Evolutionary conservation across 2,329 filamentous ascomycete genomes (phyloP).

Genomic region (Colletotrichum sp.): DNA sequence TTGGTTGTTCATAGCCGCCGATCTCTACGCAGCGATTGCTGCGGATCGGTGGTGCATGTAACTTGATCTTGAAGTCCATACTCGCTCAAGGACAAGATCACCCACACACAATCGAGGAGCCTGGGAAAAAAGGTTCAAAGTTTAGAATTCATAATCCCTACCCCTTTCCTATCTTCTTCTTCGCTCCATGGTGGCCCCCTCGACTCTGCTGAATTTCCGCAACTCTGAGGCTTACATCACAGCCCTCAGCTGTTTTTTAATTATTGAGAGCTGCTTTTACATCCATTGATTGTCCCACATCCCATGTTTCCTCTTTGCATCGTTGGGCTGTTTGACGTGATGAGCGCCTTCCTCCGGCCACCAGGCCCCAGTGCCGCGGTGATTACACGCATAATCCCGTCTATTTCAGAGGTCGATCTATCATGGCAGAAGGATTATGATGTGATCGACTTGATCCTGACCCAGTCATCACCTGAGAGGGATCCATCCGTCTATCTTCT

Average conservation of each 20-base stretch:
- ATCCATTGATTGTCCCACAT: neutral
- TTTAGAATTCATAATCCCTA: neutral
- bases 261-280: accelerated
- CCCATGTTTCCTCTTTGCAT: neutral
- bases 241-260: neutral
- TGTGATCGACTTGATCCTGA: neutral
- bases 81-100: neutral
- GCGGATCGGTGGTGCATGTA: neutral
- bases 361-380: neutral
- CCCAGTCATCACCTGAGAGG: neutral
- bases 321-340: neutral
- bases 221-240: neutral
- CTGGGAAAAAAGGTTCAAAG: neutral
- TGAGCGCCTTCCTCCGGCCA: neutral
- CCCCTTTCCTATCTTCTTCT: neutral
- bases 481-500: neutral
- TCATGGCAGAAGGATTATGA: neutral
- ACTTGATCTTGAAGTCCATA: neutral
- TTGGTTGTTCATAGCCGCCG: neutral
- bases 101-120: neutral
- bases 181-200: neutral
- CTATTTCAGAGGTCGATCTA: neutral
- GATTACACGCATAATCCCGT: neutral
- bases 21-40: neutral
- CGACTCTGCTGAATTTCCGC: neutral